These are phyloP conservation scores for Hypoxylon sp. DNA, from an alignment of 2,329 filamentous ascomycete genomes.

Conservation along the genomic window DNA sequence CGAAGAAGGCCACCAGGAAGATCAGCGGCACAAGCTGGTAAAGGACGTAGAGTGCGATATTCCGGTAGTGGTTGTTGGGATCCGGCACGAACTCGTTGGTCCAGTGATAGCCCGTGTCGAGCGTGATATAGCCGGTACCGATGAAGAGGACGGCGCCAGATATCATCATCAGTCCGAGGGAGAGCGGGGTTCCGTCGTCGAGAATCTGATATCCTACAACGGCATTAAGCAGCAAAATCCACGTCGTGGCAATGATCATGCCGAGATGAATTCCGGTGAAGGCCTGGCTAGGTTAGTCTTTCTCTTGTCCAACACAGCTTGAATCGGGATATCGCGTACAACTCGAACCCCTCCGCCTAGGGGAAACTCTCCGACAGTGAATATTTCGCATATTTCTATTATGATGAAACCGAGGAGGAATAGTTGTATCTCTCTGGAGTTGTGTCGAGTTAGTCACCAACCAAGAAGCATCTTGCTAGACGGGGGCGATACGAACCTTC, in stretches of 20 bases:
- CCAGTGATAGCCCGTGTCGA: slow-evolving; percentile 90
- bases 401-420: slow-evolving; percentile 88
- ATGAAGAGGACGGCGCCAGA: slow-evolving; percentile 80
- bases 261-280: slow-evolving; percentile 93
- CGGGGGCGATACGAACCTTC: slow-evolving; percentile 67
- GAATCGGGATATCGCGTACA: slow-evolving; percentile 59
- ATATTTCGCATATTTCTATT: slow-evolving; percentile 94
- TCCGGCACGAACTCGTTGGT: slow-evolving; percentile 78
- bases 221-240: slow-evolving; percentile 92
- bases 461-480: slow-evolving; percentile 25
- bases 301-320: neutral
- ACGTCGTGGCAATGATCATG: slow-evolving; percentile 84
- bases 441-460: slow-evolving; percentile 36
- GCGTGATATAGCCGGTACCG: slow-evolving; percentile 92
- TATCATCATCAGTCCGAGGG: slow-evolving; percentile 74
- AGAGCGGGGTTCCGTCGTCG: slow-evolving; percentile 90
- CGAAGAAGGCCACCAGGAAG: slow-evolving; percentile 87
- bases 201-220: slow-evolving; percentile 92
- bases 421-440: slow-evolving; percentile 89
- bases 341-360: slow-evolving; percentile 73
- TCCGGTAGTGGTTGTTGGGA: slow-evolving; percentile 66
- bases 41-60: slow-evolving; percentile 89
- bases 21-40: slow-evolving; percentile 90
- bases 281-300: slow-evolving; percentile 59
- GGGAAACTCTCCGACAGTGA: slow-evolving; percentile 90